phyloP scores from a whole-genome alignment of 2,329 filamentous ascomycete genomes.

The Aureobasidium sp. region DNA sequence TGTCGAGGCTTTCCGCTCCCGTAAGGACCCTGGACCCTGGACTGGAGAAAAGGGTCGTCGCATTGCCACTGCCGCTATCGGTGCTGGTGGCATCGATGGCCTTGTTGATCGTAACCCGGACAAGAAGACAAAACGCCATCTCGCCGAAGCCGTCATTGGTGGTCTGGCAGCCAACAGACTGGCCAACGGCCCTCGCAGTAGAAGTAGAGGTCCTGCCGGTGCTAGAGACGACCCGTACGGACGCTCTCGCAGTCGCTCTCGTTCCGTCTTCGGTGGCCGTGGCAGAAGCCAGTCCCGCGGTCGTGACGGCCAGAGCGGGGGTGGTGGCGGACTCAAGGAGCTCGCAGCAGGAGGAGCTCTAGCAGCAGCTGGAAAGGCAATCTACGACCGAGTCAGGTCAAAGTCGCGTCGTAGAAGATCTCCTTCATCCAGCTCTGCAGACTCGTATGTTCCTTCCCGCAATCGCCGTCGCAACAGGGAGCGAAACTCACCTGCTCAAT shows the following conservation, averaged over 20 bases:
- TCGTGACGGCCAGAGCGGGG: slow-evolving; percentile 34
- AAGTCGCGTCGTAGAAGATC: slow-evolving; percentile 45
- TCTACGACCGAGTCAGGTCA: slow-evolving; percentile 50
- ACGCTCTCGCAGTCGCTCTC: slow-evolving; percentile 64
- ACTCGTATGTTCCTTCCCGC: slow-evolving; percentile 47
- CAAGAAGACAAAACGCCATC: slow-evolving; percentile 69
- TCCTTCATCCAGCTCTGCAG: slow-evolving; percentile 40
- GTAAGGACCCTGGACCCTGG: slow-evolving; percentile 85
- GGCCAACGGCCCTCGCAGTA: slow-evolving; percentile 69
- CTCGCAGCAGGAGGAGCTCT: slow-evolving; percentile 44
- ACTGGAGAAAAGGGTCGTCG: slow-evolving; percentile 87
- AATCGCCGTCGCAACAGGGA: slow-evolving; percentile 35
- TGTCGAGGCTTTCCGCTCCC: slow-evolving; percentile 82
- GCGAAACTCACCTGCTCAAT: slow-evolving; percentile 32
- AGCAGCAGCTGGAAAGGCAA: slow-evolving; percentile 44
- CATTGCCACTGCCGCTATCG: slow-evolving; percentile 76
- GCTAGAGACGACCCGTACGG: slow-evolving; percentile 35
- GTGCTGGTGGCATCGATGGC: slow-evolving; percentile 80
- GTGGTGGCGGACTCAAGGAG: slow-evolving; percentile 41
- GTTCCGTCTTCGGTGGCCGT: slow-evolving; percentile 46
- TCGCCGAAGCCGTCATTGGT: slow-evolving; percentile 80
- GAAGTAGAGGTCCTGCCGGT: slow-evolving; percentile 50
- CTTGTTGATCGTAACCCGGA: slow-evolving; percentile 61
- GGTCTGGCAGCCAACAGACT: slow-evolving; percentile 80
- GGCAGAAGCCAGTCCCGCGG: slow-evolving; percentile 47